phyloP scores from a whole-genome alignment of 306 rosid genomes.

The Cucurbita pepo region DNA sequence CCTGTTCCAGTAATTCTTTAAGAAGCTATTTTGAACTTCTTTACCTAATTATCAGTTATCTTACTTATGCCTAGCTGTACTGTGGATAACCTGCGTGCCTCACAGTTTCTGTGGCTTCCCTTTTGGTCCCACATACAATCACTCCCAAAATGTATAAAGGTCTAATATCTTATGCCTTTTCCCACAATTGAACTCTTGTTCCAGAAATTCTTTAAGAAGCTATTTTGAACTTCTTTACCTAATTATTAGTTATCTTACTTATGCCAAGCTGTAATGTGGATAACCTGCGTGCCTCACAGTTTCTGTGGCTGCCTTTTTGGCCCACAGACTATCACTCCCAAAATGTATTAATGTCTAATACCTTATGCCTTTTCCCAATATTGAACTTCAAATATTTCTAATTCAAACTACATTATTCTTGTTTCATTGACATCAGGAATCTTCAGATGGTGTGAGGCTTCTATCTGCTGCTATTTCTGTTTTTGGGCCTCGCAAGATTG shows the following conservation, averaged over 20 bases:
- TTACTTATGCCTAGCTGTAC: background rate
- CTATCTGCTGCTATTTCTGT: slow-evolving; percentile 49
- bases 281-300: background rate
- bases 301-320: background rate
- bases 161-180: background rate
- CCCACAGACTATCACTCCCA: background rate
- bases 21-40: background rate
- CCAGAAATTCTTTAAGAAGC: too few species aligned
- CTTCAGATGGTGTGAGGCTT: slow-evolving; percentile 50
- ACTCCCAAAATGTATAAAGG: background rate
- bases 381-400: slow-evolving; percentile 1
- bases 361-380: background rate
- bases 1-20: background rate
- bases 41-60: background rate
- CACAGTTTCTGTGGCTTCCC: background rate
- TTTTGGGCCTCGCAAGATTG: slow-evolving; percentile 64
- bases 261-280: background rate
- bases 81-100: background rate
- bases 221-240: background rate
- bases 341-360: background rate
- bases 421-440: slow-evolving; percentile 36
- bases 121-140: background rate
- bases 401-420: background rate
- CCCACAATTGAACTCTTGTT: background rate
- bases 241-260: background rate